Conservation (phyloP, 345 rosid species). For the Melaleuca quinquenervia region DNA sequence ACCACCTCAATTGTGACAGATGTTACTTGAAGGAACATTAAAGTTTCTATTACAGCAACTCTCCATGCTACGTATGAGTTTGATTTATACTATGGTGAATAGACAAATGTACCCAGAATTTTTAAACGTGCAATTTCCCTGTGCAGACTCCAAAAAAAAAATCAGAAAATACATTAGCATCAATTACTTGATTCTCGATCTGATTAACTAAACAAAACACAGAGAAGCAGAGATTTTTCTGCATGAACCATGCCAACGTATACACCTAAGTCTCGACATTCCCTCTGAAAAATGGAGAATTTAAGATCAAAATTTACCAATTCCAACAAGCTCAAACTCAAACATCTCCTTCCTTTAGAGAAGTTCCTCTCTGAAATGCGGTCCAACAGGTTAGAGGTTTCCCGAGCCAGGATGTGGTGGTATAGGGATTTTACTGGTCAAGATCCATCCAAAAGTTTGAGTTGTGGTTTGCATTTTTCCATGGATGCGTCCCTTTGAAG, state of each 20-base stretch:
- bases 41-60: neutral
- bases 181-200: too few relatives aligned
- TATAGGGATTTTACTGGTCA: neutral
- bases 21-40: neutral
- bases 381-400: too few relatives aligned
- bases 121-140: neutral
- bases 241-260: neutral
- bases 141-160: neutral
- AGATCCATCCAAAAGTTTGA: neutral
- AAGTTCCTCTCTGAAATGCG: too few relatives aligned
- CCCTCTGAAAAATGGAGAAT: too few relatives aligned
- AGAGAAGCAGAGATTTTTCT: too few relatives aligned
- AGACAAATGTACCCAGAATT: neutral
- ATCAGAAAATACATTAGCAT: too few relatives aligned
- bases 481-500: neutral
- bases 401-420: neutral
- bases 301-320: too few relatives aligned
- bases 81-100: too few relatives aligned
- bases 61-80: neutral
- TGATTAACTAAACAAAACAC: too few relatives aligned
- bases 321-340: too few relatives aligned
- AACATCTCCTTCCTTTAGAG: too few relatives aligned
- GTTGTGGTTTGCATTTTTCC: neutral
- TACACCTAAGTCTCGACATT: too few relatives aligned
- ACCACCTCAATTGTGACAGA: neutral